A percentile compares a stretch with the other conserved stretches of the same genome.
phyloP scores from a whole-genome alignment of 2,329 filamentous ascomycete species.

The Fusarium nanum region DNA sequence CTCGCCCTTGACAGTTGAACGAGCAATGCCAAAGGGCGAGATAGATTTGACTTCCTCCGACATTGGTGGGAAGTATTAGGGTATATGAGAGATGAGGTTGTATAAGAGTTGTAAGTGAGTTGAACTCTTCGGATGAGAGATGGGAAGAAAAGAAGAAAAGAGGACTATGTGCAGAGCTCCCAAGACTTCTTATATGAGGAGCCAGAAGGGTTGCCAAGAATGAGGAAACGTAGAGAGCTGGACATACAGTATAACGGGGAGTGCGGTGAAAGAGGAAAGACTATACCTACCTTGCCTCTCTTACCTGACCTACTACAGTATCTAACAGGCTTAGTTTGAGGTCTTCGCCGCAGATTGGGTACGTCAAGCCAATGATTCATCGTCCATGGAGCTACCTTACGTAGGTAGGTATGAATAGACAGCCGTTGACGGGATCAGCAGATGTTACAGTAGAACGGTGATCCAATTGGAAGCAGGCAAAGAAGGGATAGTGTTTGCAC shows the following conservation, averaged over 20 bases:
- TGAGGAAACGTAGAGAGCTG: conserved; percentile 30
- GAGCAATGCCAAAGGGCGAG: conserved; percentile 72
- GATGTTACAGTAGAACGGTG: conserved; percentile 27
- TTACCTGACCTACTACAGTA: conserved; percentile 9
- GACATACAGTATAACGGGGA: conserved; percentile 31
- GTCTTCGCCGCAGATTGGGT: conserved; percentile 31
- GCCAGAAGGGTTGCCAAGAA: conserved; percentile 25
- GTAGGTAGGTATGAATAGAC: conserved; percentile 17
- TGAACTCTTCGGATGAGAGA: conserved; percentile 43
- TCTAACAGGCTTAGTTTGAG: conserved; percentile 25
- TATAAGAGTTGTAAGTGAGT: conserved; percentile 23
- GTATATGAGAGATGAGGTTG: conserved; percentile 26
- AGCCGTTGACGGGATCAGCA: conserved; percentile 44
- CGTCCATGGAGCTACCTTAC: conserved; percentile 29
- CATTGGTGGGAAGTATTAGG: conserved; percentile 45
- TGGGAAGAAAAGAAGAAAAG: conserved; percentile 36
- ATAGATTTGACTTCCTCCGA: conserved; percentile 64
- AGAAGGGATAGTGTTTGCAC: conserved; percentile 12
- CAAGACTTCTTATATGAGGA: conserved; percentile 44
- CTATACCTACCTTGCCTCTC: conserved; percentile 5
- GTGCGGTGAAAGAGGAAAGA: conserved; percentile 35
- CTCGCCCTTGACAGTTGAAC: conserved; percentile 70
- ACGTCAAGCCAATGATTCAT: conserved; percentile 20
- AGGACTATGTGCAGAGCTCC: conserved; percentile 12
- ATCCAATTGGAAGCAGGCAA: conserved; percentile 20